A percentile compares a stretch with the other conserved stretches of the same genome.
These are phyloP conservation scores for Gaertneriomyces sp. DNA, from an alignment of 192 early-diverging fungal species.

Conservation along the genomic window DNA sequence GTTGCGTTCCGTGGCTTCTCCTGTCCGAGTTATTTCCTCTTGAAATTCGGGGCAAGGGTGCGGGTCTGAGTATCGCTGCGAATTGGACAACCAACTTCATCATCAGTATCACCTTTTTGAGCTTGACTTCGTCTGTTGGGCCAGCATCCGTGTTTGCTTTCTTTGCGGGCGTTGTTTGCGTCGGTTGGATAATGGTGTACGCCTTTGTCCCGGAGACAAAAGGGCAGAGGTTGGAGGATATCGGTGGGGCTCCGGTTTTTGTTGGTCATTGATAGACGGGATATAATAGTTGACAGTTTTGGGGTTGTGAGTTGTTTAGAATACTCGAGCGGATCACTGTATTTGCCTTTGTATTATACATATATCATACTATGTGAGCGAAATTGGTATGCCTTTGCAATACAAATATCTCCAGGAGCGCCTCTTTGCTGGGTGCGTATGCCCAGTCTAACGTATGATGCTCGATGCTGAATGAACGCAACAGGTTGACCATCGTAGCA, in stretches of 20 bases:
- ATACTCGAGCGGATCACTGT: no score
- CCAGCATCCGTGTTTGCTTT: slow-evolving; percentile 5
- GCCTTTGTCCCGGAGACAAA: slow-evolving; percentile 13
- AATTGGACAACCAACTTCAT: slow-evolving; percentile 11
- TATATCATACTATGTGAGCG: no score
- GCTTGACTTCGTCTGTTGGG: background rate
- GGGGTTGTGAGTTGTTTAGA: no score
- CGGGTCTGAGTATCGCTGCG: slow-evolving; percentile 7
- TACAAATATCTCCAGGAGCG: no score
- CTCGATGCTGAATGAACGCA: no score
- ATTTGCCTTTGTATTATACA: no score
- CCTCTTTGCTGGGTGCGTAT: no score
- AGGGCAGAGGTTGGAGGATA: slow-evolving; percentile 11
- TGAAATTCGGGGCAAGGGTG: slow-evolving; percentile 18
- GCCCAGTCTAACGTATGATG: no score
- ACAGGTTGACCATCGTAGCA: no score
- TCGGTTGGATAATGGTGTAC: slow-evolving; percentile 10
- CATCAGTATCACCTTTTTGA: slow-evolving; percentile 10
- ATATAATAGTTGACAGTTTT: no score
- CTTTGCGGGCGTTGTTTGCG: background rate
- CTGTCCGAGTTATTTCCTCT: slow-evolving; percentile 13
- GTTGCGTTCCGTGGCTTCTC: slow-evolving; percentile 17
- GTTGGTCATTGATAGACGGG: background rate
- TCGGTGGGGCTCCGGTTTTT: background rate
- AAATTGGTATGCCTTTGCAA: no score